Evolutionary conservation across 2,329 filamentous ascomycete species (phyloP).

Genomic region (Lasiodiplodia sp.): DNA sequence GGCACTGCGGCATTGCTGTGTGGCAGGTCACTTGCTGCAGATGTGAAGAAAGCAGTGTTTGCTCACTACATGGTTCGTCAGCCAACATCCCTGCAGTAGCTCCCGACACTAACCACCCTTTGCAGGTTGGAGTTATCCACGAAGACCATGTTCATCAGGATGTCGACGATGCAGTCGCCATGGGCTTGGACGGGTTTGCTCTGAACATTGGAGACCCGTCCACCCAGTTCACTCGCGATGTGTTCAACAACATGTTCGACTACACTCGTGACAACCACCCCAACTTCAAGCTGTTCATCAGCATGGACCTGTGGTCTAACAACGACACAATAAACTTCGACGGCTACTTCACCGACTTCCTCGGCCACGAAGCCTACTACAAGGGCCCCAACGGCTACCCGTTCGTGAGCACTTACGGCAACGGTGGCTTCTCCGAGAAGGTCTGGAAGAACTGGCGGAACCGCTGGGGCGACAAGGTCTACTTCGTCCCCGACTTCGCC

Average conservation of each 20-base stretch:
- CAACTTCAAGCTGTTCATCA: constrained; percentile 19
- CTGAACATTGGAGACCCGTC: background rate
- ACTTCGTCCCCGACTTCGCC: constrained; percentile 45
- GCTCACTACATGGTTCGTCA: constrained; percentile 19
- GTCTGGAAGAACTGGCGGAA: constrained; percentile 2
- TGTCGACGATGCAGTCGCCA: constrained; percentile 12
- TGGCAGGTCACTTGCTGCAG: background rate
- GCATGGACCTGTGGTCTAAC: constrained; percentile 14
- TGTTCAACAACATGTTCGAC: constrained; percentile 18
- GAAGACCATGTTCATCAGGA: constrained; percentile 16
- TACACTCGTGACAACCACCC: constrained; percentile 22
- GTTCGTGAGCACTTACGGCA: constrained; percentile 10
- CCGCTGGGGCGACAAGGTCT: constrained; percentile 31
- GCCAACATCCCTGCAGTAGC: background rate
- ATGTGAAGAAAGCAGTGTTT: constrained; percentile 1
- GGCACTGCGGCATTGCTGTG: background rate
- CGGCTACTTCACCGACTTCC: constrained; percentile 4
- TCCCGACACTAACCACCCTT: background rate
- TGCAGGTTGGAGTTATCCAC: background rate
- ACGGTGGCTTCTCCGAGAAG: background rate
- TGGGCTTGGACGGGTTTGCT: constrained; percentile 15
- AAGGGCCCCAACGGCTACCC: constrained; percentile 16
- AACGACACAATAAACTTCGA: constrained; percentile 3
- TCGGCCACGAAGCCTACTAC: constrained; percentile 10
- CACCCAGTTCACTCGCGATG: background rate